phyloP scores from a whole-genome alignment of 768 basidiomycete species.

The Lactarius trivialis region DNA sequence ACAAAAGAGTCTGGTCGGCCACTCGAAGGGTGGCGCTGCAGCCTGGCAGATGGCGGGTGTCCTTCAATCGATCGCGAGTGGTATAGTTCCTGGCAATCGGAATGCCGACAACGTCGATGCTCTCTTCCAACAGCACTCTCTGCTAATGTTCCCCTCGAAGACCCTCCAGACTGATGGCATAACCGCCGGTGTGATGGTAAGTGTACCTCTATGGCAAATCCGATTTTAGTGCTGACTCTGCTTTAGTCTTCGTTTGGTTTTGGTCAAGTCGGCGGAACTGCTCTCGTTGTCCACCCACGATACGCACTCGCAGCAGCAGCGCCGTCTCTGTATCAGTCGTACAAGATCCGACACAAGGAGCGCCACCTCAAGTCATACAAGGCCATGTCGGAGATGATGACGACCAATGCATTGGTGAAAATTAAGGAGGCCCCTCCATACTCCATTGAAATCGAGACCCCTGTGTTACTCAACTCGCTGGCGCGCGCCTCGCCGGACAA shows the following conservation, averaged over 20 bases:
- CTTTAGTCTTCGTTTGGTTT: conserved; percentile 89
- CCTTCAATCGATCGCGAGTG: conserved; percentile 75
- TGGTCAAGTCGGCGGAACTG: conserved; percentile 95
- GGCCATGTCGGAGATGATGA: conserved; percentile 95
- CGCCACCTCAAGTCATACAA: conserved; percentile 75
- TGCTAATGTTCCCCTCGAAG: conserved; percentile 96
- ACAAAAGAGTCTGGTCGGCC: conserved; percentile 95
- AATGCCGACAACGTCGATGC: conserved; percentile 97
- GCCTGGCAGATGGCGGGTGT: conserved; percentile 96
- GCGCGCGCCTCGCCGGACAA: conserved; percentile 75
- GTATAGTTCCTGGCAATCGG: conserved; percentile 90
- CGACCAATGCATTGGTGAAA: conserved; percentile 85
- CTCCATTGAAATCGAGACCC: conserved; percentile 73
- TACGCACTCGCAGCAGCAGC: conserved; percentile 83
- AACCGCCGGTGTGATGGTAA: conserved; percentile 77
- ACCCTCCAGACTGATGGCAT: conserved; percentile 93
- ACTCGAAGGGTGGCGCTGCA: conserved; percentile 98
- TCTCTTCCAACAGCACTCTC: conserved; percentile 80
- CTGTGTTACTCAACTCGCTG: conserved; percentile 86
- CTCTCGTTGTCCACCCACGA: conserved; percentile 83
- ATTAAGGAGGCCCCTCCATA: conserved; percentile 94
- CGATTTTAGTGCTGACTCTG: conserved; percentile 9
- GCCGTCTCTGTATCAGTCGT: conserved; percentile 69
- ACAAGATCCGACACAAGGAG: conserved; percentile 58
- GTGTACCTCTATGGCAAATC: conserved; percentile 23